Conservation (phyloP, 2,329 filamentous ascomycete species). For the Alternaria metachromatica region DNA sequence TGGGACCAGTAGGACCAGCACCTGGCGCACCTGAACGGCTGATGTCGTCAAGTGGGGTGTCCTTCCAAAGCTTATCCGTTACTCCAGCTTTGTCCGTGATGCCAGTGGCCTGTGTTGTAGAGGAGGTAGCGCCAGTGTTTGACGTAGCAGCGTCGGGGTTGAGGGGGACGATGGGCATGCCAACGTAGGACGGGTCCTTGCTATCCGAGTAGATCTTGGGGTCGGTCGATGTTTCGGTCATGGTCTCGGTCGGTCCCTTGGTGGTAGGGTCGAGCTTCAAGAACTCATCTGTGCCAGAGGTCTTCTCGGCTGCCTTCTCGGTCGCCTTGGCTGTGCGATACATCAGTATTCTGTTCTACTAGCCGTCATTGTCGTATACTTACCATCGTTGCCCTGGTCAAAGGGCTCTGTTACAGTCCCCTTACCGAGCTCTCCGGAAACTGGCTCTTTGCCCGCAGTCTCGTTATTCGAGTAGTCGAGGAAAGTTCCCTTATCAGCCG, state of each 20-base stretch:
- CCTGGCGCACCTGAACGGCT: conserved; percentile 30
- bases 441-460: conserved; percentile 65
- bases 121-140: conserved; percentile 25
- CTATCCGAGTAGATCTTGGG: conserved; percentile 22
- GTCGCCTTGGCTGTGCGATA: conserved; percentile 9
- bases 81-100: conserved; percentile 33
- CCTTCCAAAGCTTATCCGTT: conserved; percentile 38
- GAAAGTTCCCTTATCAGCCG: conserved; percentile 12
- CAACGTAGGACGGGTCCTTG: conserved; percentile 18
- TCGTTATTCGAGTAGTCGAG: conserved; percentile 37
- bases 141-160: conserved; percentile 28
- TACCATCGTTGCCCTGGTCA: conserved; percentile 71
- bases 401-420: conserved; percentile 75
- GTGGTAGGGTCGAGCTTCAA: conserved; percentile 22
- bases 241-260: conserved; percentile 8
- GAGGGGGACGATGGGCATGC: conserved; percentile 26
- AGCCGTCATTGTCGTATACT: background rate
- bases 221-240: conserved; percentile 4
- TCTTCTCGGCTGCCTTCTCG: conserved; percentile 3
- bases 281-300: conserved; percentile 18
- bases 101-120: conserved; percentile 38
- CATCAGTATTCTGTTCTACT: background rate
- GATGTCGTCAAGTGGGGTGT: conserved; percentile 36
- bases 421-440: conserved; percentile 73
- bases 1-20: conserved; percentile 24